Evolutionary conservation across 2,329 filamentous ascomycete species (phyloP).

Genomic region (Cryphonectria parasitica): DNA sequence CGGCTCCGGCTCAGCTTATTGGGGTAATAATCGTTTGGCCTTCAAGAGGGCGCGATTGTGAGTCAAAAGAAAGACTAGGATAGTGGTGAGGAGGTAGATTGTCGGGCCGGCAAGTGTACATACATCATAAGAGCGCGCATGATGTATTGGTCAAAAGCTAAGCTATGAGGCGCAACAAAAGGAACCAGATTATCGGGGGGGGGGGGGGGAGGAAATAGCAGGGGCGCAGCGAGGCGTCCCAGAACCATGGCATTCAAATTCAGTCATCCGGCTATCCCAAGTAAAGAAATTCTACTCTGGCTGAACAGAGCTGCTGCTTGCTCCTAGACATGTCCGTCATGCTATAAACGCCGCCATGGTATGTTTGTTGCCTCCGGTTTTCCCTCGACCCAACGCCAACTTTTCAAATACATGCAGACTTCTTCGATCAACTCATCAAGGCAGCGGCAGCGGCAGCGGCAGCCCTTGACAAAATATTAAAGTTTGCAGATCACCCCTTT

Average conservation of each 20-base stretch:
- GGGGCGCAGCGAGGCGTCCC: slow-evolving; percentile 3
- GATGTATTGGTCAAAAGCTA: neutral
- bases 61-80: neutral
- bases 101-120: neutral
- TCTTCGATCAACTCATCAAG: neutral
- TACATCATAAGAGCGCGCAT: neutral
- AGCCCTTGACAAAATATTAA: neutral
- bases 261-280: slow-evolving; percentile 6
- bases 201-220: neutral
- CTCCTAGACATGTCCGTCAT: neutral
- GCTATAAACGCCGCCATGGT: slow-evolving; percentile 23
- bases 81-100: neutral
- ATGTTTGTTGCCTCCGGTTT: slow-evolving; percentile 15
- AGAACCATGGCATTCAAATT: slow-evolving; percentile 4
- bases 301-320: neutral
- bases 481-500: neutral
- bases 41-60: neutral
- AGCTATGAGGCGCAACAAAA: neutral
- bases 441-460: neutral
- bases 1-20: neutral
- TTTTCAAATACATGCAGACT: neutral
- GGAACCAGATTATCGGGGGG: neutral
- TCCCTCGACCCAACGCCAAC: slow-evolving; percentile 13
- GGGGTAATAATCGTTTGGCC: too few species aligned
- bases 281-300: slow-evolving; percentile 7